Conservation (phyloP, 1,284 basidiomycete genomes). For the Fistulinella staudtii region DNA sequence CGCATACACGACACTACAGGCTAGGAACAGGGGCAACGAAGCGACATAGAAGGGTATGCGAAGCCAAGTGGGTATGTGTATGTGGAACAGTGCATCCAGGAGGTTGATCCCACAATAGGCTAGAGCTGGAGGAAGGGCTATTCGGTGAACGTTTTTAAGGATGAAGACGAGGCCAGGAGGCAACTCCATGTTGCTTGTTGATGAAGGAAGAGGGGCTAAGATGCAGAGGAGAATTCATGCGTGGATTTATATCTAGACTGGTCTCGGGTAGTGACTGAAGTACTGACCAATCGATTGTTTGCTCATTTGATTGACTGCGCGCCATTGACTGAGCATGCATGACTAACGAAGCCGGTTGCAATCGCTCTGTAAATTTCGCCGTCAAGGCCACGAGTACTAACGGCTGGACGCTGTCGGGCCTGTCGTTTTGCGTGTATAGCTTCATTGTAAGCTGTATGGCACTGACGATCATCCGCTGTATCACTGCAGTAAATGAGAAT, state of each 20-base stretch:
- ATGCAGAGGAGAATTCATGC: background rate
- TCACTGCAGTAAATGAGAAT: slow-evolving; percentile 8
- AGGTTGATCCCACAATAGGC: slow-evolving; percentile 13
- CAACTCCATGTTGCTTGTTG: slow-evolving; percentile 4
- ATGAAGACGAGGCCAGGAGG: slow-evolving; percentile 30
- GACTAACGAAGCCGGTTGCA: background rate
- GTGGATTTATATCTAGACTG: background rate
- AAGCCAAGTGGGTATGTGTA: slow-evolving; percentile 17
- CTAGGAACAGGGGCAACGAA: slow-evolving; percentile 28
- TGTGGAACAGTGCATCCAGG: slow-evolving; percentile 1
- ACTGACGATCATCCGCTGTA: slow-evolving; percentile 10
- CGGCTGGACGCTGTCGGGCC: too few species aligned
- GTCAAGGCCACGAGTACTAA: too few species aligned
- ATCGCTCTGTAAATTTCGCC: too few species aligned
- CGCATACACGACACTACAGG: slow-evolving; percentile 15
- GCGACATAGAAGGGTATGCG: slow-evolving; percentile 16
- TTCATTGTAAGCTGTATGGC: background rate
- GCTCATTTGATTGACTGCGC: background rate
- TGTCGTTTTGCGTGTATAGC: too few species aligned
- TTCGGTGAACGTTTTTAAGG: slow-evolving; percentile 15
- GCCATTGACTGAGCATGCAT: background rate
- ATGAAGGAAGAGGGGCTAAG: background rate
- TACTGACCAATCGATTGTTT: background rate
- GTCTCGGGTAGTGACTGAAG: too few species aligned
- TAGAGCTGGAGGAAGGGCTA: slow-evolving; percentile 18